Base-by-base conservation (phyloP, 139 green algal species). In the Chlorella sp. region DNA sequence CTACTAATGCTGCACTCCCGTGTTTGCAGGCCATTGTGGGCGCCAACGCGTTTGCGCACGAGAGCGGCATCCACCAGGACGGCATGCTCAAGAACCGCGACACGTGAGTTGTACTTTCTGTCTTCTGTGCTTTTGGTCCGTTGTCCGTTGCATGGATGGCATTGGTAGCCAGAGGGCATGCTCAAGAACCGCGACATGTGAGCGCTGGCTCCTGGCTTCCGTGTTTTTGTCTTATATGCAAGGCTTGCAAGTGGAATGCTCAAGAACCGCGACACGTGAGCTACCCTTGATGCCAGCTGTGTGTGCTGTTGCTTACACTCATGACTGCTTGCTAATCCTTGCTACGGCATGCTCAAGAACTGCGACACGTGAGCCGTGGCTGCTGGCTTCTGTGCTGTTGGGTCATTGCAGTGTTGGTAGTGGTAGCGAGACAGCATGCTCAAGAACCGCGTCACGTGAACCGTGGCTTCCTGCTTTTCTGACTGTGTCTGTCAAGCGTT, bases 41-140 rank as follows among this genome's bases (percentile, higher is more conserved):
- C n/a, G 96, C 96, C 48, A 99, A 99, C 85, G 97, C 97, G 0
- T 99, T 99, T 85, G 93, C 95, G 26, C 97, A 99, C 89, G 97
- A 99, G 90, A 94, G 83, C 48, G 97, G 97, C 64, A 99, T 99
- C 79, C 97, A 99, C 90, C 97, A 99, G 79, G 95, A 97, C 70
- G 93, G 93, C 86, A 96, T 96, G 93, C 89, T 95, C 24, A 96
- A 96, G 78, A 89, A 81, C 80, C 91, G 90, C 73, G 86, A 88
- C 26, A 98, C 95, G 76, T 82, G 76, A 56, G 76, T 0, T 3
- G 44, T 36, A 20, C 22, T 36, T 36, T 5, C 22, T 36, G 43
- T 28, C 4, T 36, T 70, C 3, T 73, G n/a, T 73, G 65, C 5
- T 41, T 32, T 14, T 24, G 73, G 43, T 26, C 4, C 43, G 73